Base-by-base conservation (phyloP, 192 early-diverging fungal genomes). In the Coemansia sp. region DNA sequence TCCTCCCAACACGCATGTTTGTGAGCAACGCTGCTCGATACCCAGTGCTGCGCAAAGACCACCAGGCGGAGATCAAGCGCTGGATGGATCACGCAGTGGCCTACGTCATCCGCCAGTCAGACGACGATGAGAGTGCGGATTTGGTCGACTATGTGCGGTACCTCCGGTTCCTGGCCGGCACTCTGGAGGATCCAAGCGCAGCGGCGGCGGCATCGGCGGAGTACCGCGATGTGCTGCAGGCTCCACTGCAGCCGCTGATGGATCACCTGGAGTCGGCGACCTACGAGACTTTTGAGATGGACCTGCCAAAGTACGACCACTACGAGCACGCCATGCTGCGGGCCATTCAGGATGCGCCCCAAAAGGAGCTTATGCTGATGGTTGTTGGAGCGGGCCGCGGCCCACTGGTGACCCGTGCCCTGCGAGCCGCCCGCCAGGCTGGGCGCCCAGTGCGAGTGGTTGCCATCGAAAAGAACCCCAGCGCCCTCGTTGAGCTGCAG, bases 381-480 rank as follows among this genome's bases (percentile, higher is more conserved):
- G 95, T 98, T 0, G 94, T 93, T 7, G 97, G 96, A 3, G 97
- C 96, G 14, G 97, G 96, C 0, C 90, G 95, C 59, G 96, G 97
- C 10, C 96, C 97, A 5, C 76, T 99, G 21, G 97, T 99, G 3
- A 87, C 91, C 52, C 87, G 95, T 26, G 90, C 90, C 9, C 83
- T 97, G n/a, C 66, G 76, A 12, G 97, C 95, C 0, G 87, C 95
- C 0, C 83, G 85, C 12, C 52, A 80, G 74, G 55, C 80, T 88
- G 21, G 72, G 83, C 6, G 75, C 76, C 0, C 75, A 12, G 88
- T 98, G 23, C 72, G 75, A 5, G 73, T 99, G 11, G 89, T 92
- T 72, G 96, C 96, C 0, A 64, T 99, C 7, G 97, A 99, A 70
- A 99, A 98, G 78, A 99, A 99, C 68, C 91, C 94, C 0, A 96